Evolutionary conservation across 1,139 yeast species (phyloP).

Genomic region (Debaryomyces nepalensis): DNA sequence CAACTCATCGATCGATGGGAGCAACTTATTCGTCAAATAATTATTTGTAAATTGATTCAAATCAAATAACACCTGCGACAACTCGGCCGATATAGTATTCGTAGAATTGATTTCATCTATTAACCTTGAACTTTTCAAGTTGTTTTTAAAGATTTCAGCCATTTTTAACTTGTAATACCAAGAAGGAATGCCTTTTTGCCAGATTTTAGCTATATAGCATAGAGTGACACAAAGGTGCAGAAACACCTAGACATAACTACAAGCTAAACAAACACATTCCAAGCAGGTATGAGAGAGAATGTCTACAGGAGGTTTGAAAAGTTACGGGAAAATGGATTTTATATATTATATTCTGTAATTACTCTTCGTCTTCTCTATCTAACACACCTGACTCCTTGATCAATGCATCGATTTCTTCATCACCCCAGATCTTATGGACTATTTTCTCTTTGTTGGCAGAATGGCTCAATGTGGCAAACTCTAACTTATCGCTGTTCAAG

Average conservation of each 20-base stretch:
- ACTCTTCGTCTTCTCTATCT: constrained; percentile 38
- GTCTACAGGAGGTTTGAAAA: too few relatives aligned
- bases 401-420: constrained; percentile 73
- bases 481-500: constrained; percentile 84
- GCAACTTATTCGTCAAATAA: constrained; percentile 13
- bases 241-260: too few relatives aligned
- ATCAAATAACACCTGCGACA: constrained; percentile 12
- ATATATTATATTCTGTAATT: constrained; percentile 17
- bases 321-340: too few relatives aligned
- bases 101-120: constrained; percentile 14
- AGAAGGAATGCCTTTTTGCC: background rate
- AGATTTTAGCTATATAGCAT: too few relatives aligned
- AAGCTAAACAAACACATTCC: too few relatives aligned
- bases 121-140: constrained; percentile 5
- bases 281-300: too few relatives aligned
- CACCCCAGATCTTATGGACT: constrained; percentile 77
- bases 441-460: constrained; percentile 56
- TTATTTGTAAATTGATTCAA: constrained; percentile 13
- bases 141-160: constrained; percentile 10
- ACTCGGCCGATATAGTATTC: constrained; percentile 14
- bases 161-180: background rate
- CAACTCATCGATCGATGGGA: constrained; percentile 11
- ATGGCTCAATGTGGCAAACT: constrained; percentile 75
- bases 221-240: too few relatives aligned
- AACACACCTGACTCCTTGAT: constrained; percentile 76